Base-by-base conservation (phyloP, 805 yeast genomes). In the Huiozyma naganishii region DNA sequence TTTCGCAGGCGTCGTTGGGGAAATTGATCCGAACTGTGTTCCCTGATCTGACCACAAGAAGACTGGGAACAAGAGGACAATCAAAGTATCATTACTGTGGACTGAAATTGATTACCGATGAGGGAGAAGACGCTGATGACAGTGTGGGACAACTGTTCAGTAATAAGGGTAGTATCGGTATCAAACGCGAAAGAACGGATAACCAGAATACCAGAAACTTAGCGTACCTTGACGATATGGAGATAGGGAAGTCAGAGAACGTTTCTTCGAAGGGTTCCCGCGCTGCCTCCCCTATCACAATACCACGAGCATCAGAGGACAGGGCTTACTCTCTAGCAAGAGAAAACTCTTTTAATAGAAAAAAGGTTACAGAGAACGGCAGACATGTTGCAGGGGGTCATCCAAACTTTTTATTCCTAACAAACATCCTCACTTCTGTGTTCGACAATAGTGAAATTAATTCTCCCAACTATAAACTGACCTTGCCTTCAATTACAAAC, bases 41-140 rank as follows among this genome's bases (percentile, higher is more conserved):
- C 52, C 92, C 95, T 0, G 67, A 69, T 43, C 67, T 85, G 48
- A 77, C 79, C 29, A 83, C 92, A 0, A 72, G 94, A 49, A 71
- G 96, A 43, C 67, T 87, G 42, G 96, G 96, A 1, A 76, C 80
- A 59, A 70, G 95, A 41, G 89, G 89, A 2, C 83, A 80, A 55
- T 79, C 90, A 17, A 82, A 82, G 57, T 88, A 88, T 61, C 94
- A 86, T 59, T 87, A 85, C 56, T 83, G 90, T 61, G 95, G 95
- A 3, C 70, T 88, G 42, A 41, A 11, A 27, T 37, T 41, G 37
- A 36, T 41, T 32, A 41, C 36, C 27, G 44, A 32, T 32, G 35
- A 29, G 5, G 29, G 29, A 29, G 32, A 30, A 5, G 27, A 34
- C 13, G 37, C 17, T 12, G 37, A 34, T 34, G 37, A 34, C 12